Conservation (phyloP, 495 filamentous ascomycete genomes). For the Lichenothelia convexa region DNA sequence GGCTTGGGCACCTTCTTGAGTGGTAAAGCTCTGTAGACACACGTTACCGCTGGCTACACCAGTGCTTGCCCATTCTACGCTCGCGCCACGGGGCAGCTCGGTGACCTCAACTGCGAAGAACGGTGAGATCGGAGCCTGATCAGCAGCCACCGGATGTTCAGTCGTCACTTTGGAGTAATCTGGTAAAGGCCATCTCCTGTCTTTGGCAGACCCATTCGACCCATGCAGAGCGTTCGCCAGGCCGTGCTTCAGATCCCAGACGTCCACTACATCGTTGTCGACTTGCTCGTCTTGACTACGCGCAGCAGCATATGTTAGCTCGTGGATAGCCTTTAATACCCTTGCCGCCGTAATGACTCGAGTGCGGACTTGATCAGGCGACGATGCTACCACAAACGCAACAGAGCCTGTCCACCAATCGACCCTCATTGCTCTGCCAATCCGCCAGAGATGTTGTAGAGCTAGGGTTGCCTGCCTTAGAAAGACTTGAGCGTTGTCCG, state of each 20-base stretch:
- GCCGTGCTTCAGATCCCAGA: conserved; percentile 54
- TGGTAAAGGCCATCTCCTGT: conserved; percentile 8
- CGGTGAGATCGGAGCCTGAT: conserved; percentile 31
- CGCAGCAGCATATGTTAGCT: conserved; percentile 4
- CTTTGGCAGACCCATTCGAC: conserved; percentile 14
- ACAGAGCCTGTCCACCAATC: conserved; percentile 54
- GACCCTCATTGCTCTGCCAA: conserved; percentile 54
- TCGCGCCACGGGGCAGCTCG: conserved; percentile 45
- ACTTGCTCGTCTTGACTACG: conserved; percentile 7
- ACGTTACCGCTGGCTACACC: too few relatives aligned
- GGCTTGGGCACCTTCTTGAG: too few relatives aligned
- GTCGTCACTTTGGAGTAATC: conserved; percentile 12
- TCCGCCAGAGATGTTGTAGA: conserved; percentile 79
- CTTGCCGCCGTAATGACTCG: conserved; percentile 28
- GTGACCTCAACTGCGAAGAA: conserved; percentile 57
- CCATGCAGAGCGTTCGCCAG: not conserved
- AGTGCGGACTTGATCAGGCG: conserved; percentile 10
- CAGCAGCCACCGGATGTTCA: conserved; percentile 9
- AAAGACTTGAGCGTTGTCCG: conserved; percentile 16
- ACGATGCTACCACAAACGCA: conserved; percentile 40
- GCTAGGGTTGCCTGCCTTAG: conserved; percentile 38
- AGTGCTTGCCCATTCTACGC: conserved; percentile 47
- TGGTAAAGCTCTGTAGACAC: too few relatives aligned
- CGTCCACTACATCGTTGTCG: conserved; percentile 36
- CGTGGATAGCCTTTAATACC: conserved; percentile 35